Base-by-base conservation (phyloP, 148 eudicot genomes). In the Fagopyrum homotropicum region DNA sequence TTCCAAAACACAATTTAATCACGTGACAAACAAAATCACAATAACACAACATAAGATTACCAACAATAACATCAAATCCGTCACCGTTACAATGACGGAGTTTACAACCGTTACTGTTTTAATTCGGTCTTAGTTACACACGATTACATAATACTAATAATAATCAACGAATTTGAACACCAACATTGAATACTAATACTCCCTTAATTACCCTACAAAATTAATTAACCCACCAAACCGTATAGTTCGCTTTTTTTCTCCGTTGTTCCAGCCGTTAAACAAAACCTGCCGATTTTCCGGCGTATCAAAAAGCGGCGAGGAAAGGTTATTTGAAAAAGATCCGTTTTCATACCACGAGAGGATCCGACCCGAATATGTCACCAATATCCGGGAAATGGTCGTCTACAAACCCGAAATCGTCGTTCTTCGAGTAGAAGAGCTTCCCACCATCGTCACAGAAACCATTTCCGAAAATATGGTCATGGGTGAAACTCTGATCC, bases 351-450 rank as follows among this genome's bases (percentile, higher is more conserved):
- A 66, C 71, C 47, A 80, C 77, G 2, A 80, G 85, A n/a, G 84
- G 83, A 66, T 85, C 90, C 80, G 90, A 83, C 78, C 88, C 88
- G 79, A 88, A 85, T 70, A 85, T 60, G 68, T 88, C 90, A 1
- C 85, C 85, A 22, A 83, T 76, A 29, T 88, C 90, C 52, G 82
- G 81, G 9, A 80, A 78, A 74, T 73, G 79, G 9, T 85, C 88
- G 1, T 57, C 59, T 3, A 15, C 84, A 74, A 81, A 75, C 50
- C 86, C 85, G 16, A 79, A 74, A 40, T 75, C 83, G 4, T 64
- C 70, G 70, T 5, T 35, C 46, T 64, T 64, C 17, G 46, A 43
- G 47, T 29, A 35, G 66, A 60, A 63, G 69, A 63, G 69, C 4
- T 30, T 63, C 11, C 44, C 44, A 4, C 43, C 44, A 43, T 63